These are phyloP conservation scores for Penicillium sp. DNA, from an alignment of 2,329 filamentous ascomycete genomes.

Conservation along the genomic window DNA sequence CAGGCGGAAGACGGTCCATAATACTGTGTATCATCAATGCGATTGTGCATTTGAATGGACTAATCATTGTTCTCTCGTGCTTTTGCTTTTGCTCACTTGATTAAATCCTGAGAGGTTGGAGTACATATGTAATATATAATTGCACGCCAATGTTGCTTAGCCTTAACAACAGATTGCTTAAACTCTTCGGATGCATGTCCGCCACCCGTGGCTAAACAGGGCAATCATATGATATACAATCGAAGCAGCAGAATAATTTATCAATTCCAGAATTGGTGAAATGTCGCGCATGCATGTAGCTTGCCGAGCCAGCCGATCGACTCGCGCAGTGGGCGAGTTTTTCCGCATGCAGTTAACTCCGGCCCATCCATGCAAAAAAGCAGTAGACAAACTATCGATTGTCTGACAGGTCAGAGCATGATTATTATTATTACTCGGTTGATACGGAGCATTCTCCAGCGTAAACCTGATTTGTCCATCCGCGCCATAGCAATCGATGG, in stretches of 20 bases:
- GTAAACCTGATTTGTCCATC: constrained; percentile 9
- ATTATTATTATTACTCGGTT: not conserved
- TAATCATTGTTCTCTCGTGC: not conserved
- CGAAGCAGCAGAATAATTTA: not conserved
- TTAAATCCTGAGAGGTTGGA: no score
- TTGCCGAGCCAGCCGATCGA: constrained; percentile 26
- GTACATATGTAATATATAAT: not conserved
- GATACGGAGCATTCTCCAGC: not conserved
- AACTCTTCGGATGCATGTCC: not conserved
- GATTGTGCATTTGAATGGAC: not conserved
- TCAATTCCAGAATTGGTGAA: not conserved
- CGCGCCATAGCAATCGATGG: constrained; percentile 8
- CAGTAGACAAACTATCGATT: constrained; percentile 15
- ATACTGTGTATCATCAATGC: not conserved
- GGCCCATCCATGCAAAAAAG: constrained; percentile 6
- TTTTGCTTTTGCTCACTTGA: not conserved
- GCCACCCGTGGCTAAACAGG: no score
- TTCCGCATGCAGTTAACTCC: constrained; percentile 27
- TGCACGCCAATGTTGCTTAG: not conserved
- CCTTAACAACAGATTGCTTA: not conserved
- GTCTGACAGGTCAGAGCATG: constrained; percentile 18
- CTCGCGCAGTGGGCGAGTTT: constrained; percentile 20
- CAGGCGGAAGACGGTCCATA: not conserved
- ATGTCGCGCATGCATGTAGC: constrained; percentile 13
- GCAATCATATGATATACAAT: not conserved